Evolutionary conservation across 345 rosid species (phyloP), one percentile per base, ranked within the genome.

Genomic region (Litchi chinensis): DNA sequence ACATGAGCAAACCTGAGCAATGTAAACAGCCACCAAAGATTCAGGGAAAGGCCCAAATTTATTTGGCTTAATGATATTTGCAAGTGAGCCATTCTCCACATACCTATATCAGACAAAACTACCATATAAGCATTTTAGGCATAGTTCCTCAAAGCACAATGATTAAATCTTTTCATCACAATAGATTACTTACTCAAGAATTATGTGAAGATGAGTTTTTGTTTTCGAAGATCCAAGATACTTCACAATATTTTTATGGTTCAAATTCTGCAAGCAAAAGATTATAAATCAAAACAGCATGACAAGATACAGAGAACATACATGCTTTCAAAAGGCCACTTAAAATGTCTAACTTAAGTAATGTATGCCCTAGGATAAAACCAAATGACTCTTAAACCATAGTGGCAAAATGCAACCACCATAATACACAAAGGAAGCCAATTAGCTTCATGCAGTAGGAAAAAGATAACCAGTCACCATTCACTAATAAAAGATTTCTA

Each of bases 11-110:
- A 96, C 99, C 99, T 96, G 99, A 81, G 99, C 94, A 85, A 96
- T 96, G 83, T 93, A 96, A 81, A 93, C 92, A 80, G 97, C 97
- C 85, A 96, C 99, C 88, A 96, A 83, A 2, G 98, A 91, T 80
- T 96, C 99, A 13, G 99, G 99, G 81, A 97, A 93, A 76, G 99
- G 99, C 79, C 99, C 98, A 83, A 94, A 97, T 79, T 94, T 94
- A 83, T 94, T 97, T 82, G 99, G 99, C 91, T 94, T 94, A 77
- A 97, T 93, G 66, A 94, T 94, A 84, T 94, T 94, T 65, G 99
- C 99, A 82, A 97, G 98, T 32, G 99, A 97, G 57, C 99, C 99
- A 86, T 94, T 97, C 87, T 97, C 99, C 82, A 92, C 99, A 60
- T 93, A 94, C 91, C 99, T 96, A 80, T 60, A 83, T 70, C 71